phyloP scores from a whole-genome alignment of 495 filamentous ascomycete species.

The Lasiosphaeriaceae sp. region DNA sequence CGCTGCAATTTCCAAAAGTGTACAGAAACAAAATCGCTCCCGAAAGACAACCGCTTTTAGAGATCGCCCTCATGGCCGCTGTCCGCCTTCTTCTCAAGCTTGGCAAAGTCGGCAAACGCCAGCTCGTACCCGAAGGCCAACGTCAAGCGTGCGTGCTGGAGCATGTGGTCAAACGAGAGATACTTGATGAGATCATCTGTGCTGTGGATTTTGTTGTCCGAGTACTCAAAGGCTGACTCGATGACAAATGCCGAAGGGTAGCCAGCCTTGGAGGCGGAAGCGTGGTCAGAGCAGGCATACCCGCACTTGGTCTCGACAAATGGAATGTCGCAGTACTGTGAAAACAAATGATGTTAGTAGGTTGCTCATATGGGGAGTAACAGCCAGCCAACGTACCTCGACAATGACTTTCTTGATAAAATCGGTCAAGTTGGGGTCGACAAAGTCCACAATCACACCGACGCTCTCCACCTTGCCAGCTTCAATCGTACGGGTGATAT shows the following conservation, averaged over 20 bases:
- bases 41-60: conserved; percentile 7
- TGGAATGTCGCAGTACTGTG: conserved; percentile 81
- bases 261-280: conserved; percentile 90
- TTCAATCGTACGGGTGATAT: conserved; percentile 74
- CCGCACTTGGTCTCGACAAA: conserved; percentile 92
- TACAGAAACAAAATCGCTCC: neutral
- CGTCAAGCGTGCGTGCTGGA: conserved; percentile 92
- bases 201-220: conserved; percentile 84
- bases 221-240: conserved; percentile 81
- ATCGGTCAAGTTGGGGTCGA: conserved; percentile 73
- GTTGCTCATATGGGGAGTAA: too few species aligned
- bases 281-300: conserved; percentile 96
- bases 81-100: conserved; percentile 26
- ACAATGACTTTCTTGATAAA: conserved; percentile 91
- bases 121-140: conserved; percentile 87
- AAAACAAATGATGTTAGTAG: too few species aligned
- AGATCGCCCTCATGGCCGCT: conserved; percentile 10
- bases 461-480: conserved; percentile 82
- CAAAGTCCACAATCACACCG: conserved; percentile 91
- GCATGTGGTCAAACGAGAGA: conserved; percentile 94
- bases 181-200: conserved; percentile 85
- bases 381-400: conserved; percentile 43
- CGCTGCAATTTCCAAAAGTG: too few species aligned
- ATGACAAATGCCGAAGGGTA: conserved; percentile 96
- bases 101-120: conserved; percentile 58